These are phyloP conservation scores for Monilinia fructicola DNA, from an alignment of 2,329 filamentous ascomycete species.

Conservation along the genomic window DNA sequence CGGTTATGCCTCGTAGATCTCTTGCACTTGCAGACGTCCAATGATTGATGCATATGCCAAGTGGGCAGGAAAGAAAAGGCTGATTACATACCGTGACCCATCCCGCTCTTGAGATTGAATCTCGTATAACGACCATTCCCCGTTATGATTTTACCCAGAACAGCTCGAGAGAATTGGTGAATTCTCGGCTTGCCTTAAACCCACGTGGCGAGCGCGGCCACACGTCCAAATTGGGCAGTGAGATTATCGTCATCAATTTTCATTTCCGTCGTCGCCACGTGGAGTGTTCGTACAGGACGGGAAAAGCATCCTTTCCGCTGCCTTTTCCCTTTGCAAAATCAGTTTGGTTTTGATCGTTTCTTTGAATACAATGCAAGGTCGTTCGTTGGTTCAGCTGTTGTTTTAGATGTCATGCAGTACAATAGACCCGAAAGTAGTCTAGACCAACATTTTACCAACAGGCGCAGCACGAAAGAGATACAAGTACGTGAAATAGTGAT, in stretches of 20 bases:
- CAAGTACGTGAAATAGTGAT: constrained; percentile 15
- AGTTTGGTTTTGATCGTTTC: not conserved
- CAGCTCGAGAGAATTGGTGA: not conserved
- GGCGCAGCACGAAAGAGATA: not conserved
- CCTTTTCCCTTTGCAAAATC: not conserved
- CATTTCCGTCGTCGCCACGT: constrained; percentile 14
- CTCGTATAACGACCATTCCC: constrained; percentile 3
- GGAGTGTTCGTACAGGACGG: constrained; percentile 12
- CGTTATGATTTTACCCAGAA: not conserved
- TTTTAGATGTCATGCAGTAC: constrained; percentile 18
- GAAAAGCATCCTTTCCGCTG: not conserved
- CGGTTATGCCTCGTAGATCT: constrained; percentile 11
- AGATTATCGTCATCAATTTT: constrained; percentile 20
- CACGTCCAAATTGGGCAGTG: not conserved
- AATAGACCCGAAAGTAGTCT: constrained; percentile 1
- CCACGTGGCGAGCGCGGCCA: constrained; percentile 13
- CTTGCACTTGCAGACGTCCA: not conserved
- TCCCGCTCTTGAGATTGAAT: constrained; percentile 3
- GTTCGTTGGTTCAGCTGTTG: constrained; percentile 10
- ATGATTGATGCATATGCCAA: constrained; percentile 17
- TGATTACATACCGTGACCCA: constrained; percentile 10
- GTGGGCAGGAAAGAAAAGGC: constrained; percentile 12
- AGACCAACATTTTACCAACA: constrained; percentile 6
- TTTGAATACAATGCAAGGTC: constrained; percentile 13
- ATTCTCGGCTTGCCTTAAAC: constrained; percentile 7